Evolutionary conservation across 306 rosid genomes (phyloP).

Genomic region (Dalbergia cochinchinensis): DNA sequence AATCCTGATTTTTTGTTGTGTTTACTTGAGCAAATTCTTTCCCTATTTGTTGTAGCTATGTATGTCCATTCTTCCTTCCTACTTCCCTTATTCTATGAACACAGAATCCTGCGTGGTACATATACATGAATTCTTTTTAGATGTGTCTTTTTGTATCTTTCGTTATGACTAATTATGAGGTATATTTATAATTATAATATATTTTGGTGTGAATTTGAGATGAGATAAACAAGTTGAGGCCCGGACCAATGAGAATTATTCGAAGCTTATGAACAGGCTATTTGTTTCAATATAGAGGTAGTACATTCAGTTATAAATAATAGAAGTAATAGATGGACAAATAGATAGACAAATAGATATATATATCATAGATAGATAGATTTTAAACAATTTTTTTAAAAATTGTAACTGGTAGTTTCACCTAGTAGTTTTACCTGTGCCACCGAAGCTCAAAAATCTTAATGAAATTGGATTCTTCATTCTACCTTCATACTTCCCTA

Average conservation of each 20-base stretch:
- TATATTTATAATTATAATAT: slow-evolving; percentile 36
- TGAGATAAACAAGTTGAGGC: slow-evolving; percentile 43
- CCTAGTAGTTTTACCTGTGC: too few species aligned
- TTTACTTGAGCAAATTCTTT: slow-evolving; percentile 50
- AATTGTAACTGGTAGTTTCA: too few species aligned
- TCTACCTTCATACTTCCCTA: too few species aligned
- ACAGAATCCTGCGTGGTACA: slow-evolving; percentile 47
- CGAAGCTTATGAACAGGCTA: not conserved
- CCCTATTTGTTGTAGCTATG: slow-evolving; percentile 53
- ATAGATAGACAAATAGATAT: too few species aligned
- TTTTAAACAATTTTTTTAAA: too few species aligned
- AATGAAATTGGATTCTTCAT: too few species aligned
- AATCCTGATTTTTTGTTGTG: slow-evolving; percentile 38
- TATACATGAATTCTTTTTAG: slow-evolving; percentile 47
- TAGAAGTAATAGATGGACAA: too few species aligned
- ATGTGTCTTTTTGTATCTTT: slow-evolving; percentile 43
- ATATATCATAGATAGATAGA: too few species aligned
- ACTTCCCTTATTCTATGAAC: slow-evolving; percentile 43
- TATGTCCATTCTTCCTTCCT: slow-evolving; percentile 57
- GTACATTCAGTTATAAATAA: too few species aligned
- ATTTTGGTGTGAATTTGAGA: slow-evolving; percentile 46
- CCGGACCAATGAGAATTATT: not conserved
- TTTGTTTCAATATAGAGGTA: too few species aligned
- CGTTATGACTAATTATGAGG: slow-evolving; percentile 28
- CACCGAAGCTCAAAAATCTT: too few species aligned